Base-by-base conservation (phyloP, 176 grass and related monocot genomes). In the Phragmites australis region DNA sequence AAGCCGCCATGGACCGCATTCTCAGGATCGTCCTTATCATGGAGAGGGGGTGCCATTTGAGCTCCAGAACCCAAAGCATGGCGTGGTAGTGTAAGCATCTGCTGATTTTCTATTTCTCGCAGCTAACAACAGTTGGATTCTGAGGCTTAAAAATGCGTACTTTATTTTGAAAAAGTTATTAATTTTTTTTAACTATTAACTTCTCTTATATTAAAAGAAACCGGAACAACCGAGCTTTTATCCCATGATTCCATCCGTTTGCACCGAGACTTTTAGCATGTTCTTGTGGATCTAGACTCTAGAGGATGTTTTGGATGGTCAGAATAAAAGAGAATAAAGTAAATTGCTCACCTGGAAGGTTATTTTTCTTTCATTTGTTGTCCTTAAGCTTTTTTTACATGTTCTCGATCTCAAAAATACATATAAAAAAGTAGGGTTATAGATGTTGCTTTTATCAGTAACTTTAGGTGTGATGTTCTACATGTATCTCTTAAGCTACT, bases 21-120 rank as follows among this genome's bases (percentile, higher is more conserved):
- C n/a, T 64, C 71, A 72, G 82, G 70, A 42, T 14, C 82, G 70
- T 37, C 65, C 81, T 84, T 69, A 77, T 85, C 78, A 60, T 86
- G 88, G 83, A 82, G 59, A 15, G n/a, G 48, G 56, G 21, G 83
- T 59, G 65, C 49, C 46, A 41, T 54, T 55, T 43, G 60, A 88
- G 75, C 48, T 84, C 15, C 52, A 18, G n/a, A n/a, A 26, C 13
- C 53, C 70, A 43, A 68, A 84, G 68, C 47, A 43, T 11, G 53
- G 22, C 52, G 18, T 40, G 7, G 5, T 72, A 18, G 12, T 9
- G 53, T 46, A 83, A 23, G 29, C 77, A 84, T 42, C 11, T 39
- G 62, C 10, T 17, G 50, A 7, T 54, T 47, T 68, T 74, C 23
- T 14, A 34, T 53, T 21, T 37, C 50, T 16, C 34, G 34, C 43